Base-by-base conservation (phyloP, 306 rosid genomes). In the Lagenaria siceraria region DNA sequence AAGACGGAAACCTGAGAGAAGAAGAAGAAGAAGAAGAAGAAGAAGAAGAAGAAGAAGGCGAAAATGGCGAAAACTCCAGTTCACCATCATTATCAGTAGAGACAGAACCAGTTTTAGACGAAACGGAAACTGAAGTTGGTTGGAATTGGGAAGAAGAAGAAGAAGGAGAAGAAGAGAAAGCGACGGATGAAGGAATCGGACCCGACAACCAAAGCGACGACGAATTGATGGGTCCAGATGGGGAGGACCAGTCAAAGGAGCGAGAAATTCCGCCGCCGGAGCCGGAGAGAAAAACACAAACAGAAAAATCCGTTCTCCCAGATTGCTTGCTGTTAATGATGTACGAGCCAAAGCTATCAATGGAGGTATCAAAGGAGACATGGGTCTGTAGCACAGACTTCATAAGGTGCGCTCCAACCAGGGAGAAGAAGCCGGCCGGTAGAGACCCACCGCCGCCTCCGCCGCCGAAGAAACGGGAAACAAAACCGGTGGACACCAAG, bases 341-440 rank as follows among this genome's bases (percentile, higher is more conserved):
- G 97, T 92, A 93, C 61, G 99, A 95, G 80, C 99, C 99, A 0
- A 95, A 95, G 84, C 79, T 92, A n/a, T 95, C 99, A 0, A 92
- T 95, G 99, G 99, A 95, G 78, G 99, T 95, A 0, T 95, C 99
- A 3, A 92, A 86, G 80, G 99, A 92, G 76, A 95, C 99, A 0
- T 95, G 99, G 99, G 91, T 95, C 0, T 89, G 99, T 84, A 88
- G 87, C 78, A 89, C 90, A 22, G 99, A 95, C 84, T 95, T 90
- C 82, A 79, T 90, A 79, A 86, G 93, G 59, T 86, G 92, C 86
- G 70, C 80, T 15, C 99, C 99, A 52, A 95, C 87, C 75, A 91
- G 83, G 68, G 87, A 53, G 84, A 78, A 79, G 63, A 78, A 78
- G 61, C 21, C 55, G 36, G 83, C 66, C 55, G 46, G 79, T 82